Evolutionary conservation across 352 stramenopile genomes (phyloP).

Genomic region (Pythium apleroticum): DNA sequence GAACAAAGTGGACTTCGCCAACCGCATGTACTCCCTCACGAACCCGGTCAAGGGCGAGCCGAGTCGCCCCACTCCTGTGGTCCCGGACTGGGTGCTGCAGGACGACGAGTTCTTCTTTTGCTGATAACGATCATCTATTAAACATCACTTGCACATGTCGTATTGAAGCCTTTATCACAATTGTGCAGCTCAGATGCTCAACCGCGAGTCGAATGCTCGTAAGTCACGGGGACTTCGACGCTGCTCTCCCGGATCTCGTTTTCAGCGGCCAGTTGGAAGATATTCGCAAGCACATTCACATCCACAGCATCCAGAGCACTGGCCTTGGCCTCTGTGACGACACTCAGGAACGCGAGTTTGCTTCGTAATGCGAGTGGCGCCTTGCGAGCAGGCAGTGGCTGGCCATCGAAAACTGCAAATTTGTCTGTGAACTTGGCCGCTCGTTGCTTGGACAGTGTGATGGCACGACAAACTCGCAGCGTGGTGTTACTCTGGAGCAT

Average conservation of each 20-base stretch:
- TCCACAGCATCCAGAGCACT: conserved; percentile 2
- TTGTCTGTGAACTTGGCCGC: conserved; percentile 3
- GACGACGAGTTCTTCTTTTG: conserved; percentile 23
- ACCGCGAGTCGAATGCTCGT: not conserved
- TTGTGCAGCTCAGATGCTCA: no score
- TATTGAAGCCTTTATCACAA: no score
- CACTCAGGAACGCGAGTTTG: conserved; percentile 19
- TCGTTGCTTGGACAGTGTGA: conserved; percentile 13
- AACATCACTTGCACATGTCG: not conserved
- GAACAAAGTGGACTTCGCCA: conserved; percentile 4
- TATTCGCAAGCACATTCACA: conserved; percentile 7
- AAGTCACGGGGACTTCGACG: conserved; percentile 8
- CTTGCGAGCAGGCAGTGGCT: conserved; percentile 5
- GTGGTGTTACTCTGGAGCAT: conserved; percentile 12
- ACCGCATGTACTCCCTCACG: conserved; percentile 7
- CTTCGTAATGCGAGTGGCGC: conserved; percentile 8
- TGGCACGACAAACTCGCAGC: conserved; percentile 5
- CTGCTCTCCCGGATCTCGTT: conserved; percentile 7
- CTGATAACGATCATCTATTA: not conserved
- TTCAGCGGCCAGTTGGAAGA: conserved; percentile 17
- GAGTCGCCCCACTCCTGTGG: not conserved
- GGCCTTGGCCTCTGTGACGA: not conserved
- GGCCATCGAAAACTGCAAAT: conserved; percentile 10
- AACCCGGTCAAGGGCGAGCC: conserved; percentile 4
- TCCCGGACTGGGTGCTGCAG: conserved; percentile 16